Base-by-base conservation (phyloP, 129 eudicot genomes). In the Rutidosis leptorrhynchoides region DNA sequence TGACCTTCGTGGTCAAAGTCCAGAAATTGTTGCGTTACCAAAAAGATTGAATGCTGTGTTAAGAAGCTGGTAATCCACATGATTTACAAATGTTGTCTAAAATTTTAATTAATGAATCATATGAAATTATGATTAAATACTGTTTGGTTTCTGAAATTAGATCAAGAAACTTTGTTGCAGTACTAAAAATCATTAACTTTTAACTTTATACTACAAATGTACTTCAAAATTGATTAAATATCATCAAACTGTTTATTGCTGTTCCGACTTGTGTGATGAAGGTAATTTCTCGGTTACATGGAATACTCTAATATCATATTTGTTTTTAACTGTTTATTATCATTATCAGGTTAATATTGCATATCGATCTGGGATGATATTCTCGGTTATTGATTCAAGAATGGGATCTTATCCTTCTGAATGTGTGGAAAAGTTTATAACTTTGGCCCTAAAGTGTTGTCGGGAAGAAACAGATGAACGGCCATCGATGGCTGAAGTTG, bases 331-430 rank as follows among this genome's bases (percentile, higher is more conserved):
- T 65, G 25, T 71, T 24, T 54, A n/a, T n/a, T n/a, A n/a, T n/a
- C n/a, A n/a, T n/a, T n/a, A 9, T 58, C 80, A 92, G 98, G 98
- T 92, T 10, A 92, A 81, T 45, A 67, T 67, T 40, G 94, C 95
- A 67, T 75, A 81, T 72, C 86, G 85, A 63, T 83, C 95, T 23
- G 98, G 98, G 26, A 70, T 65, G 87, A 76, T 92, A 28, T 88
- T 92, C 79, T 83, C 96, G 1, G 82, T 92, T 1, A 69, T 92
- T 21, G 98, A 92, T 60, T 75, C 82, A 51, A 75, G 61, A 26
- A 92, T 92, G 96, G 98, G 96, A 65, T 80, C 96, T 5, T 85
- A 92, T 68, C 95, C 98, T 28, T 77, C 96, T 1, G 98, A 92
- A 65, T 81, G 95, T 33, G 90, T 85, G 35, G 90, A 85, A 74